phyloP scores from a whole-genome alignment of 2,329 filamentous ascomycete species.

The Trichothecium sympodiale region DNA sequence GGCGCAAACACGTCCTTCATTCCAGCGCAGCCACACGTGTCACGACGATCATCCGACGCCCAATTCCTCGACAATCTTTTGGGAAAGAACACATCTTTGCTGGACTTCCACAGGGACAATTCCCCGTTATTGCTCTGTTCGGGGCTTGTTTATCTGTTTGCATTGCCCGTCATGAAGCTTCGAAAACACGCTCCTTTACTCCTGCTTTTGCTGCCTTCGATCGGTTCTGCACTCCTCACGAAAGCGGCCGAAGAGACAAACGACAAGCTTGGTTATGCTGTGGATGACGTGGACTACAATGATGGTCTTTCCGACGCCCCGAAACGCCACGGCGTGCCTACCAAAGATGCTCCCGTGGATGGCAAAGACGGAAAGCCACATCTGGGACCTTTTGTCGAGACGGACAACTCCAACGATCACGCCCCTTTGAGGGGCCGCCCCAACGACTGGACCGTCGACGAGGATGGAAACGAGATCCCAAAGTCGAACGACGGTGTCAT shows the following conservation, averaged over 20 bases:
- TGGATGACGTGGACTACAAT: conserved; percentile 15
- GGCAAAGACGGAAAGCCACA: conserved; percentile 91
- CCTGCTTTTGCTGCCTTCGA: conserved; percentile 47
- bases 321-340: conserved; percentile 26
- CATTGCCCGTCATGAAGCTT: conserved; percentile 43
- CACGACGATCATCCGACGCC: no score
- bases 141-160: not conserved
- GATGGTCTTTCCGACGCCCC: conserved; percentile 17
- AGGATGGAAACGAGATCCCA: conserved; percentile 51
- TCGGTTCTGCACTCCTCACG: conserved; percentile 34
- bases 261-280: conserved; percentile 9
- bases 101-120: not conserved
- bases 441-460: conserved; percentile 33
- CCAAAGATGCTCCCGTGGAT: conserved; percentile 79
- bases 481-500: conserved; percentile 72
- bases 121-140: not conserved
- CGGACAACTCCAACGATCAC: conserved; percentile 26
- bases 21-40: no score
- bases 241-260: conserved; percentile 10
- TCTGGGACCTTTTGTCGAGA: conserved; percentile 67
- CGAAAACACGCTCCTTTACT: conserved; percentile 43
- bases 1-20: no score
- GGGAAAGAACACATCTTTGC: not conserved
- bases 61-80: not conserved
- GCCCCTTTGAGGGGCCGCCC: conserved; percentile 39